Evolutionary conservation across 371 early-diverging fungal species (phyloP).

Genomic region (Syncephalastrum sp.): DNA sequence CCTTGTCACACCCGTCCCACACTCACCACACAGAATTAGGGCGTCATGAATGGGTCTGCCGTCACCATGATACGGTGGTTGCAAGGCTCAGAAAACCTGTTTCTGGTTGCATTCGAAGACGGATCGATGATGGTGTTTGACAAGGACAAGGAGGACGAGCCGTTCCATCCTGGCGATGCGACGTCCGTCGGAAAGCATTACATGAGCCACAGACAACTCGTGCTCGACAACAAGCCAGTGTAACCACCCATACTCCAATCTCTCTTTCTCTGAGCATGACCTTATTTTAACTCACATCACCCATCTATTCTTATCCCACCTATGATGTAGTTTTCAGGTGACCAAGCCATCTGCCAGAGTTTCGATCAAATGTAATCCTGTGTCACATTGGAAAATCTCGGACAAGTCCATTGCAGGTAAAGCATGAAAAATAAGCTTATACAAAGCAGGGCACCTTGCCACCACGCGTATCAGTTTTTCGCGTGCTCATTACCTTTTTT

Average conservation of each 20-base stretch:
- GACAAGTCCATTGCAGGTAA: conserved; percentile 66
- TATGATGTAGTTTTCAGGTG: conserved; percentile 51
- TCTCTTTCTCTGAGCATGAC: not conserved
- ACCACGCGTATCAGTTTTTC: not conserved
- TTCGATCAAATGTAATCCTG: conserved; percentile 69
- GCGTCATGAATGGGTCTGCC: conserved; percentile 64
- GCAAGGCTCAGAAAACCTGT: conserved; percentile 82
- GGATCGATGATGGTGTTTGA: conserved; percentile 84
- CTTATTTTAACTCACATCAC: conserved; percentile 5
- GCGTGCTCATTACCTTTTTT: not conserved
- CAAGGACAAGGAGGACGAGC: conserved; percentile 82
- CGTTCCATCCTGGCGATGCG: conserved; percentile 33
- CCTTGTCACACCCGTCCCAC: too few relatives aligned
- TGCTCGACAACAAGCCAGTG: conserved; percentile 4
- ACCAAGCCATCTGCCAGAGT: conserved; percentile 47
- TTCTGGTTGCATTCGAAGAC: conserved; percentile 82
- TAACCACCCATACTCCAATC: not conserved
- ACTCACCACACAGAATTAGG: conserved; percentile 35
- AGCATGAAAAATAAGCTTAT: not conserved
- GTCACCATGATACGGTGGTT: conserved; percentile 90
- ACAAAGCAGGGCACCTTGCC: not conserved
- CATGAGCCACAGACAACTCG: conserved; percentile 6
- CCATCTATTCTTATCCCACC: not conserved
- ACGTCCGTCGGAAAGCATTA: conserved; percentile 10
- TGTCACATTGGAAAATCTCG: conserved; percentile 70